A percentile compares a stretch with the other conserved stretches of the same genome.
These are phyloP conservation scores for Pichia exigua DNA, from an alignment of 805 yeast genomes.

Conservation along the genomic window DNA sequence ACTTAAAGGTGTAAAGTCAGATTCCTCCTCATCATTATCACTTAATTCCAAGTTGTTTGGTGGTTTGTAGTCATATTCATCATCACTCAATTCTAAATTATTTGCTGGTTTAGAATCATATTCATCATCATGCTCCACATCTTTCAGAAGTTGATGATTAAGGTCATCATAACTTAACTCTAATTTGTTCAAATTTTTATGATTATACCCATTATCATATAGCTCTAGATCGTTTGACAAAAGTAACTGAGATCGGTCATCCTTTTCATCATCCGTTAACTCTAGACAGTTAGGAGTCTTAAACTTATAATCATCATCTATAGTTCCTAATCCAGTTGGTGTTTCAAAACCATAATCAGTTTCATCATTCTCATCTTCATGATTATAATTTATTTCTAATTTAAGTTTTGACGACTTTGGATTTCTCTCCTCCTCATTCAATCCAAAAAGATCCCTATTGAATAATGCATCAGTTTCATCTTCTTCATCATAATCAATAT, in stretches of 20 bases:
- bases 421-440: slow-evolving; percentile 5
- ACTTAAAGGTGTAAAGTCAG: neutral
- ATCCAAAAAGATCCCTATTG: slow-evolving; percentile 30
- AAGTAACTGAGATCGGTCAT: neutral
- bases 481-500: slow-evolving; percentile 22
- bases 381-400: slow-evolving; percentile 35
- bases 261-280: neutral
- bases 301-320: neutral
- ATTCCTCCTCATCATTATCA: neutral
- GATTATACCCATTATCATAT: slow-evolving; percentile 2
- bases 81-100: slow-evolving; percentile 5
- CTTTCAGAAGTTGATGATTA: neutral
- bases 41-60: slow-evolving; percentile 3
- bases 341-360: neutral
- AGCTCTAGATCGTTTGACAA: neutral
- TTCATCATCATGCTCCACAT: slow-evolving; percentile 3
- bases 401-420: neutral
- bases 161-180: slow-evolving; percentile 6
- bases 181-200: neutral
- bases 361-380: neutral
- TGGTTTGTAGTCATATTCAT: neutral
- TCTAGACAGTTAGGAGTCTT: slow-evolving; percentile 2
- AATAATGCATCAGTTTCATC: slow-evolving; percentile 34
- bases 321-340: neutral
- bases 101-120: neutral